Conservation (phyloP, 202 grass and related monocot species). For the Cymbopogon flexuosus region DNA sequence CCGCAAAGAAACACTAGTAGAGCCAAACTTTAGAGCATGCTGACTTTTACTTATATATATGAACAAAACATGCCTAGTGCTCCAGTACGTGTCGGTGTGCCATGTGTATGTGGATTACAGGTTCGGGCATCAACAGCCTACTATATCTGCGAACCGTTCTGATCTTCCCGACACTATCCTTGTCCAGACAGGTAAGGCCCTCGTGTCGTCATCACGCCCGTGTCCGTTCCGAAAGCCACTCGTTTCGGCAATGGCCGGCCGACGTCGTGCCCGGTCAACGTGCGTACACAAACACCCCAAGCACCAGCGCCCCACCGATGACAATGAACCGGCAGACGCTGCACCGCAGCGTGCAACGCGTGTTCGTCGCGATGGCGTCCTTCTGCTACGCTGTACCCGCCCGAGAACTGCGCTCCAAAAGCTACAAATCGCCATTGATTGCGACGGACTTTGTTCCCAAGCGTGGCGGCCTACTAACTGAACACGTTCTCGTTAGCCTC, state of each 20-base stretch:
- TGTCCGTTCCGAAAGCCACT: slow-evolving; percentile 22
- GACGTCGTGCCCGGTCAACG: neutral
- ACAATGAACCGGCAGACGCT: neutral
- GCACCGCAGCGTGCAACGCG: neutral
- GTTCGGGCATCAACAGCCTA: no score
- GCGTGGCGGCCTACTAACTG: slow-evolving; percentile 19
- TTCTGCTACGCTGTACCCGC: neutral
- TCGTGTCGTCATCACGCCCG: neutral
- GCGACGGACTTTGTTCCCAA: neutral
- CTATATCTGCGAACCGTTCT: neutral
- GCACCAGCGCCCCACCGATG: neutral
- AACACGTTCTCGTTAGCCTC: slow-evolving; percentile 20
- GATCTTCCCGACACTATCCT: neutral
- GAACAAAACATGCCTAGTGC: neutral
- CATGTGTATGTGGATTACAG: neutral
- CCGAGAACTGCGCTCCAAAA: neutral
- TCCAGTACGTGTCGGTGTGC: no score
- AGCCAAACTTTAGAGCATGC: no score
- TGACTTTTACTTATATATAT: no score
- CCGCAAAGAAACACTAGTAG: no score
- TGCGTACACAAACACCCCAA: neutral
- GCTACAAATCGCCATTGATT: neutral
- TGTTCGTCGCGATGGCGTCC: neutral
- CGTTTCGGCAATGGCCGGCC: neutral
- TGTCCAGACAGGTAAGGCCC: neutral